These are phyloP conservation scores for Polychaeton citri DNA, from an alignment of 2,329 filamentous ascomycete genomes.

Conservation along the genomic window DNA sequence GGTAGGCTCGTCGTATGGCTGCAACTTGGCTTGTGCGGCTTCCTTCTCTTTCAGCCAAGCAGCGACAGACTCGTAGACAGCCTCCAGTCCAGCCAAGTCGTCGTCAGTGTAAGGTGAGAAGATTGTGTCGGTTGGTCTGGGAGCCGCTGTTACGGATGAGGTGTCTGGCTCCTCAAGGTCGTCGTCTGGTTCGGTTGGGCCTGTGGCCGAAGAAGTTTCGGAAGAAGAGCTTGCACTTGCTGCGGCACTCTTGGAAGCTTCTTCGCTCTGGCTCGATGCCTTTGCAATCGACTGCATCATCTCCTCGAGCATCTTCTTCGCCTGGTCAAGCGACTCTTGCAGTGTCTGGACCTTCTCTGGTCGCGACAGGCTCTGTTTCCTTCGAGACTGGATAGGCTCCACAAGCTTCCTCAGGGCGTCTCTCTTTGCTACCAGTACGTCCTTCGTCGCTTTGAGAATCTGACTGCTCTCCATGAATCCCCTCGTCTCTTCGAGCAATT, in stretches of 20 bases:
- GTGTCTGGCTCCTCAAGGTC: conserved; percentile 62
- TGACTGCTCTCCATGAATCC: conserved; percentile 82
- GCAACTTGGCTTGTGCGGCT: conserved; percentile 56
- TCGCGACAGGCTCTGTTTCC: conserved; percentile 57
- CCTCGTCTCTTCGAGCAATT: conserved; percentile 54
- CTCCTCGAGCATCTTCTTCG: conserved; percentile 54
- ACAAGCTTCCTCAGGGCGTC: conserved; percentile 67
- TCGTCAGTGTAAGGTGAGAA: conserved; percentile 56
- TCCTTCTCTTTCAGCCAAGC: conserved; percentile 66
- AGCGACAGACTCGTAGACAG: conserved; percentile 47
- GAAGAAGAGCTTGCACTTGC: conserved; percentile 39
- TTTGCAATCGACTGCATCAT: conserved; percentile 63
- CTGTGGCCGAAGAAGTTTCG: conserved; percentile 26
- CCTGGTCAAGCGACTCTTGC: conserved; percentile 56
- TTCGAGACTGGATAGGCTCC: conserved; percentile 61
- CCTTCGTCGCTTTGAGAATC: conserved; percentile 60
- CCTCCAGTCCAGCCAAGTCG: conserved; percentile 55
- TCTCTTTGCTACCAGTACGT: conserved; percentile 62
- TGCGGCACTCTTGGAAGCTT: conserved; percentile 8
- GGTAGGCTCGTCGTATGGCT: conserved; percentile 58
- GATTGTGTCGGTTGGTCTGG: conserved; percentile 27
- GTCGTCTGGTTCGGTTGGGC: conserved; percentile 40
- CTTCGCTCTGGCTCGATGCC: conserved; percentile 19
- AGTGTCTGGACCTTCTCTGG: conserved; percentile 56
- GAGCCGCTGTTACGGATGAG: conserved; percentile 24